Conservation (phyloP, 345 rosid species). For the Jatropha curcas region DNA sequence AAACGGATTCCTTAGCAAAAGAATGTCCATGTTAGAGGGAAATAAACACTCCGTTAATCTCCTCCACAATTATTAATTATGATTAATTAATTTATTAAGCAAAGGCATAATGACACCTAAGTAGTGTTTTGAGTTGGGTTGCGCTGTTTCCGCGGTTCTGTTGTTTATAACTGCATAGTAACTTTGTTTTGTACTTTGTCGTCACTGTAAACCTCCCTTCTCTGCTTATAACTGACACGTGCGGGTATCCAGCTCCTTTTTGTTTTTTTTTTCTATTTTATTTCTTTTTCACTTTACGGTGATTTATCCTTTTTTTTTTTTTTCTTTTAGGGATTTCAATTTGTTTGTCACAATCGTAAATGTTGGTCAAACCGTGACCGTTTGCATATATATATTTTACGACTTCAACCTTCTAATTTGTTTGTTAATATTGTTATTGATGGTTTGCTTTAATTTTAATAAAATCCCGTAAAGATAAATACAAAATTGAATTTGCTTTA, state of each 20-base stretch:
- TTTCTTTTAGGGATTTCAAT: too few species aligned
- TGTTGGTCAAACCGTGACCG: too few species aligned
- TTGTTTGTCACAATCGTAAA: too few species aligned
- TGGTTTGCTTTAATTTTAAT: too few species aligned
- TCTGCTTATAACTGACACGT: not conserved
- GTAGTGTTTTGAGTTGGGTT: not conserved
- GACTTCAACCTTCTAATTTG: too few species aligned
- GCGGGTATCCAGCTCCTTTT: too few species aligned
- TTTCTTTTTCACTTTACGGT: not conserved
- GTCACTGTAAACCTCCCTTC: not conserved
- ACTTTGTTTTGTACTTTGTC: not conserved
- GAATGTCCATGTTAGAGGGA: constrained; percentile 44
- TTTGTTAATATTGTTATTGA: too few species aligned
- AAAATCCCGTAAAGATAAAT: too few species aligned
- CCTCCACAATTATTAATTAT: not conserved
- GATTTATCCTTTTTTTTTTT: too few species aligned
- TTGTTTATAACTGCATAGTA: not conserved
- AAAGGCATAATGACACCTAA: not conserved
- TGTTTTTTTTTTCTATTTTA: not conserved
- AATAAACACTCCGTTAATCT: constrained; percentile 1
- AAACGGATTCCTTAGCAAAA: constrained; percentile 45
- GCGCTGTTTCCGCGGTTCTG: not conserved
- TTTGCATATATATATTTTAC: too few species aligned
- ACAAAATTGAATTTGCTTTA: too few species aligned
- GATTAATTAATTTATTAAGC: not conserved